These are phyloP conservation scores for Colletotrichum gloeosporioides DNA, from an alignment of 2,329 filamentous ascomycete species.

Conservation along the genomic window DNA sequence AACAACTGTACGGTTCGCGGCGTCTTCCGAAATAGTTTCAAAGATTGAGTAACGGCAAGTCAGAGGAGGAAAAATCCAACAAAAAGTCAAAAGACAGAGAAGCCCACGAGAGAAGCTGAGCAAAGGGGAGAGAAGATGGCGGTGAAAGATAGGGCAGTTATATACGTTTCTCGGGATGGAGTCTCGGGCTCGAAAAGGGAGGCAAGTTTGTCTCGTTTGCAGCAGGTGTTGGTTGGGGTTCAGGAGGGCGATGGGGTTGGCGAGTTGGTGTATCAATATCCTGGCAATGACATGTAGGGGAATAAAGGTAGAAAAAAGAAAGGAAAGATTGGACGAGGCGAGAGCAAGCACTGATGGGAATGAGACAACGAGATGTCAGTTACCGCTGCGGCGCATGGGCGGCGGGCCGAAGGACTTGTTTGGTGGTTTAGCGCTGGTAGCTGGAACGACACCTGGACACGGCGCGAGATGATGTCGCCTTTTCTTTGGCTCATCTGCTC, in stretches of 20 bases:
- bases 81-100: not conserved
- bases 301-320: constrained; percentile 15
- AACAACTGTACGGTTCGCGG: not conserved
- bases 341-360: constrained; percentile 17
- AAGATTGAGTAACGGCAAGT: not conserved
- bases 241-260: not conserved
- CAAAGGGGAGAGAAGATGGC: not conserved
- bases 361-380: constrained; percentile 23
- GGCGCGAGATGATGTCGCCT: not conserved
- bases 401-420: constrained; percentile 13
- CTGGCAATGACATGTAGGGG: constrained; percentile 15
- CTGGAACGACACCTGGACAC: not conserved
- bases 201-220: constrained; percentile 16
- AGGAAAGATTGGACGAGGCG: constrained; percentile 21
- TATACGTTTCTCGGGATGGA: constrained; percentile 8
- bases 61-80: not conserved
- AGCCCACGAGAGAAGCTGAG: not conserved
- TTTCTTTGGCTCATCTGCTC: not conserved
- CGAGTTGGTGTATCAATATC: constrained; percentile 20
- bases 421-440: constrained; percentile 6
- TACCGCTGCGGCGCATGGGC: constrained; percentile 19
- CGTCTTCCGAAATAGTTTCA: not conserved
- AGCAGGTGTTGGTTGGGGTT: constrained; percentile 3
- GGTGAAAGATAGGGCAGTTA: constrained; percentile 10
- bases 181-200: constrained; percentile 7